Conservation (phyloP, 768 basidiomycete species). For the Lactarius sp. region DNA sequence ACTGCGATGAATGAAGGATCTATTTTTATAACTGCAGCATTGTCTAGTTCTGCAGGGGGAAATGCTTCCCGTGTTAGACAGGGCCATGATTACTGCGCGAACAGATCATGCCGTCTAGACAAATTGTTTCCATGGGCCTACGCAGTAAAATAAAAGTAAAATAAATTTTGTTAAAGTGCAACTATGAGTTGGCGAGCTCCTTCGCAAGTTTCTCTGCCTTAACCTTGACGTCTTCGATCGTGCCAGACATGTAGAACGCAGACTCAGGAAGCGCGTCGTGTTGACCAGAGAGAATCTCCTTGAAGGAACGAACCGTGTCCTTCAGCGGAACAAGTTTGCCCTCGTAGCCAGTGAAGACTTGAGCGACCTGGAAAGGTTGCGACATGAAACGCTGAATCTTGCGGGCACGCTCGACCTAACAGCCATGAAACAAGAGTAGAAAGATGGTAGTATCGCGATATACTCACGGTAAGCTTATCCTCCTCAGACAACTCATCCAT, state of each 20-base stretch:
- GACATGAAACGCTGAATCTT: slow-evolving; percentile 99
- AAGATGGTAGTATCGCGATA: neutral
- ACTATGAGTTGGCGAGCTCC: slow-evolving; percentile 64
- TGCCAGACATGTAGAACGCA: slow-evolving; percentile 98
- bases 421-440: slow-evolving; percentile 13
- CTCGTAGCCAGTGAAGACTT: slow-evolving; percentile 99
- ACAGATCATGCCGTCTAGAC: slow-evolving; percentile 7
- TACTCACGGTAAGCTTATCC: slow-evolving; percentile 92
- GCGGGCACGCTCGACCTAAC: slow-evolving; percentile 90
- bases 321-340: slow-evolving; percentile 95
- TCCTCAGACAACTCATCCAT: slow-evolving; percentile 99
- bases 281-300: slow-evolving; percentile 87
- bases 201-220: slow-evolving; percentile 98
- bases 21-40: slow-evolving; percentile 13
- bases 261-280: slow-evolving; percentile 92
- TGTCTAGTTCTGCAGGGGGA: neutral
- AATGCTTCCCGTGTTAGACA: neutral
- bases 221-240: slow-evolving; percentile 92
- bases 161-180: neutral
- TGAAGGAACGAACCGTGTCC: slow-evolving; percentile 95
- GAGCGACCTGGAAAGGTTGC: slow-evolving; percentile 99
- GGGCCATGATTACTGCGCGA: neutral
- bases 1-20: neutral
- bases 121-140: slow-evolving; percentile 4
- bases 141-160: slow-evolving; percentile 4